These are phyloP conservation scores for Verticillium longisporum DNA, from an alignment of 2,329 filamentous ascomycete genomes.

Conservation along the genomic window DNA sequence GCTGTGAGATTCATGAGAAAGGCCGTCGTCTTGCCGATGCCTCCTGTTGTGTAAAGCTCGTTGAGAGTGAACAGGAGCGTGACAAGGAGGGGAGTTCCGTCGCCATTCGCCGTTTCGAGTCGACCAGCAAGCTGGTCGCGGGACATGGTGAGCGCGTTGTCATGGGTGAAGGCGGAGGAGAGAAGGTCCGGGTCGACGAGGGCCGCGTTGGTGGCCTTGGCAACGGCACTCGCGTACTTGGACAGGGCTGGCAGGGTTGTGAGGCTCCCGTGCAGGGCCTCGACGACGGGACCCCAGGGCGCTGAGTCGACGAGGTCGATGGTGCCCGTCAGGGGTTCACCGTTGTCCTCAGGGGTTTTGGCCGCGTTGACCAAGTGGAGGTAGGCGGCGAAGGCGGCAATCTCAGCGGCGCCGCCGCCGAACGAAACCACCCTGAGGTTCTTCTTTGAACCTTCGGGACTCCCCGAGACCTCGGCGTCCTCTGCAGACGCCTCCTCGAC, in stretches of 20 bases:
- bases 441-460: background rate
- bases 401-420: slow-evolving; percentile 55
- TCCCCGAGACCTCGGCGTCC: background rate
- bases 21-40: slow-evolving; percentile 64
- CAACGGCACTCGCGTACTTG: slow-evolving; percentile 43
- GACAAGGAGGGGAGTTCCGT: slow-evolving; percentile 44
- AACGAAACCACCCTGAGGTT: slow-evolving; percentile 37
- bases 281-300: slow-evolving; percentile 62
- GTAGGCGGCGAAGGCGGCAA: slow-evolving; percentile 46
- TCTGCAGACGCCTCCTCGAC: background rate
- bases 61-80: slow-evolving; percentile 94
- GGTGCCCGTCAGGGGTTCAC: slow-evolving; percentile 15
- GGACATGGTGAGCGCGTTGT: slow-evolving; percentile 40
- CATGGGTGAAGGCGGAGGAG: slow-evolving; percentile 33
- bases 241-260: slow-evolving; percentile 43
- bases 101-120: slow-evolving; percentile 13
- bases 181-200: slow-evolving; percentile 34
- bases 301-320: slow-evolving; percentile 75
- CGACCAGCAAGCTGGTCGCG: slow-evolving; percentile 23
- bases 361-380: slow-evolving; percentile 18
- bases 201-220: slow-evolving; percentile 34
- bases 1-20: slow-evolving; percentile 67
- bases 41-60: slow-evolving; percentile 78
- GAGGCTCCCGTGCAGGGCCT: slow-evolving; percentile 50
- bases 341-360: background rate